Base-by-base conservation (phyloP, 768 basidiomycete genomes). In the Lactarius akahatsu region DNA sequence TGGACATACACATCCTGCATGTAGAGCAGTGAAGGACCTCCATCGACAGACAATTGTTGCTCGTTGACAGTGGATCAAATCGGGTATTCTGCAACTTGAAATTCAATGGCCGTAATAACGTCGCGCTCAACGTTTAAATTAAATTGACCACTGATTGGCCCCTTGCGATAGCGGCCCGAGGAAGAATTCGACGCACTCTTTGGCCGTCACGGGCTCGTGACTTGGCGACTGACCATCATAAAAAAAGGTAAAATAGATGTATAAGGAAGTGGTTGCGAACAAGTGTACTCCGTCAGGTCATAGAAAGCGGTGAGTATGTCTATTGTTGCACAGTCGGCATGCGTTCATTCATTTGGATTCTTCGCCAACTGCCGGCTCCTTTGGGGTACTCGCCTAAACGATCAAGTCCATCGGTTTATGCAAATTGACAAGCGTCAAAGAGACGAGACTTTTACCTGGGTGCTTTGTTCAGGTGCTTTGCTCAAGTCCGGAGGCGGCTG, bases 381-480 rank as follows among this genome's bases (percentile, higher is more conserved):
- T 69, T 23, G 57, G 61, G 3, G 62, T 36, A 26, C 15, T 36
- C 26, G 11, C 66, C 68, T 69, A 41, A 18, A 26, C 34, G 0
- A 62, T 32, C 36, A 34, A 52, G 10, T 8, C 43, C 0, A 43
- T 47, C 26, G 38, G 41, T 45, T 41, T 41, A 16, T 30, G n/a
- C 38, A 18, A 30, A 23, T 16, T 41, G 16, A n/a, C 20, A 20
- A 16, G 47, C 52, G 41, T 32, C 28, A 18, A 55, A 20, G 28
- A 32, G 5, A 54, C 5, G 32, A 7, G 15, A 50, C 68, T 18
- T 34, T 34, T 38, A 69, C 69, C 66, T 69, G 32, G 38, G 18
- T 67, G 34, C 68, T 58, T 30, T 64, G 59, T 36, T 70, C 61
- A 30, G 70, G 64, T 28, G 72, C 69, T 34, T 73, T 61, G 62